phyloP scores from a whole-genome alignment of 2,329 filamentous ascomycete genomes.

The Penicillium glabrum region DNA sequence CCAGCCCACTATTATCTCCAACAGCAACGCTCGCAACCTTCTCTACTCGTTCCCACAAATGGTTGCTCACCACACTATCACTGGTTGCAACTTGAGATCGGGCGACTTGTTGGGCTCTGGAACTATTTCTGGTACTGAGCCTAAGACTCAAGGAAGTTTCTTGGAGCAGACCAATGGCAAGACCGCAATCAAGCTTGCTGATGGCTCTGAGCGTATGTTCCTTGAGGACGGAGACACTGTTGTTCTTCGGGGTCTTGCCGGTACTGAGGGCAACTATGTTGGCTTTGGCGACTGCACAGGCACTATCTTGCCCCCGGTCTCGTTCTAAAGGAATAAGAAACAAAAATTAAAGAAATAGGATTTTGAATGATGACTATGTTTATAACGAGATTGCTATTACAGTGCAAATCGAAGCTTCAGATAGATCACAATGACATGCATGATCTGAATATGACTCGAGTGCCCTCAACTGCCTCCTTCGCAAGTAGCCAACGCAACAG shows the following conservation, averaged over 20 bases:
- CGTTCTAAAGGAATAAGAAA: conserved; percentile 17
- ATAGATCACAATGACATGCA: background rate
- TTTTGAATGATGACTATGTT: background rate
- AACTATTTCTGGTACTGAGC: conserved; percentile 68
- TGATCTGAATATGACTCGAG: background rate
- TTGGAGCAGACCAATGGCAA: conserved; percentile 74
- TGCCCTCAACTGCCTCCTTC: background rate
- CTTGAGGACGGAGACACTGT: conserved; percentile 73
- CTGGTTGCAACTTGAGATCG: conserved; percentile 70
- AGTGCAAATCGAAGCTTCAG: background rate
- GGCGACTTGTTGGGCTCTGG: conserved; percentile 77
- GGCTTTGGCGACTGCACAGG: conserved; percentile 75
- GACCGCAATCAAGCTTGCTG: conserved; percentile 58
- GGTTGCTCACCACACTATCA: conserved; percentile 75
- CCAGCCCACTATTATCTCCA: conserved; percentile 58
- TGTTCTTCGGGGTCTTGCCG: conserved; percentile 65
- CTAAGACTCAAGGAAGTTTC: conserved; percentile 64
- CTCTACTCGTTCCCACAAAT: conserved; percentile 84
- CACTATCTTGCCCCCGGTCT: conserved; percentile 54
- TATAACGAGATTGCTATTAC: background rate
- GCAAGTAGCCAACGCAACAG: too few species aligned
- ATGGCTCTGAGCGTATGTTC: conserved; percentile 68
- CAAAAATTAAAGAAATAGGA: background rate
- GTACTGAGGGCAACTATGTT: conserved; percentile 65
- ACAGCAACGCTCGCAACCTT: conserved; percentile 64